Evolutionary conservation across 1,139 yeast genomes (phyloP), one percentile per base, ranked within the genome.

Genomic region (Geotrichum siamense): DNA sequence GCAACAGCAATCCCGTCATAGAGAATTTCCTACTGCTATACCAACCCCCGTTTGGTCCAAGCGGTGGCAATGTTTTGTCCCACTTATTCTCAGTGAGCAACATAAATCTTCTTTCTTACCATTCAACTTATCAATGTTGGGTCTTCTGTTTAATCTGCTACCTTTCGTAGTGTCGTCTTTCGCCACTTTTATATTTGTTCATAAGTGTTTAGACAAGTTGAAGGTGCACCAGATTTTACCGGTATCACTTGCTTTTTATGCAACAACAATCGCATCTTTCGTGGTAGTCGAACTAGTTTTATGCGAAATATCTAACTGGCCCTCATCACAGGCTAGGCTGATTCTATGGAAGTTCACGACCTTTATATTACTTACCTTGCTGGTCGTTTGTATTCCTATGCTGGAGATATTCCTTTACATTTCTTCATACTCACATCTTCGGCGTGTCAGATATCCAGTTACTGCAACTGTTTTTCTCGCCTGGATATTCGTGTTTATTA

Each of bases 281-380:
- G 55, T 62, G 16, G 52, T 65, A 12, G 61, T 64, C 26, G 62
- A 62, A 51, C 59, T 67, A 27, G 69, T 65, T 5, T 53, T 68
- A 31, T 67, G 70, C 50, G 71, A 67, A 47, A 64, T 68, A 15
- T 56, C 61, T 39, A 62, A 61, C 47, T 57, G 66, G 60, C 53
- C 62, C 13, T 50, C 53, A 27, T 50, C 59, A 9, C 51, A 46
- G 10, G 51, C 57, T 8, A 53, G 68, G 9, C 49, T 52, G 5
- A 22, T 51, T 5, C 56, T 64, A 15, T 68, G 72, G 72, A 53
- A 53, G 32, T 38, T 55, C 25, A 48, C 60, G n/a, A 62, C 65
- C 1, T 51, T 56, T 2, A 44, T 50, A 5, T 51, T 67, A 28
- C 50, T 67, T 21, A 49, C 52, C 2, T 49, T 63, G 49, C 56